phyloP scores from a whole-genome alignment of 805 yeast species.

The Saccharomycodes ludwigii region DNA sequence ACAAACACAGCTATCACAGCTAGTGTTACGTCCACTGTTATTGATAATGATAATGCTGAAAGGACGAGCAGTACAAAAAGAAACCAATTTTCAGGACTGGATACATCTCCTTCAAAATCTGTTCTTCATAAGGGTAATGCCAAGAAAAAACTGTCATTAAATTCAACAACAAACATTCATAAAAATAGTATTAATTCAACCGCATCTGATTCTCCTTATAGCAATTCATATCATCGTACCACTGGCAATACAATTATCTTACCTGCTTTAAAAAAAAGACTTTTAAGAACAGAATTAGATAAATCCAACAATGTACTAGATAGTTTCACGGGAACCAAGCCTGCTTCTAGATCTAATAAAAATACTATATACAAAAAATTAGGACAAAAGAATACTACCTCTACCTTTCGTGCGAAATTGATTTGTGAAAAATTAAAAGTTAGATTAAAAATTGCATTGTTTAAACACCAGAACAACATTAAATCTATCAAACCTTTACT shows the following conservation, averaged over 20 bases:
- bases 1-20: too few species aligned
- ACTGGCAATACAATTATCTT: neutral
- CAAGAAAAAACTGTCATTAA: neutral
- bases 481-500: neutral
- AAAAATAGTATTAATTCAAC: too few species aligned
- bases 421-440: conserved; percentile 27
- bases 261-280: neutral
- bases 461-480: conserved; percentile 34
- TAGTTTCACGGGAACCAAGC: neutral
- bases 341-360: conserved; percentile 1
- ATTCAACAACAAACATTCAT: too few species aligned
- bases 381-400: neutral
- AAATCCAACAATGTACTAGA: neutral
- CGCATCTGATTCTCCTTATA: too few species aligned
- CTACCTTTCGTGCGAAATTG: neutral
- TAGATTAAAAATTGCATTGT: conserved; percentile 39
- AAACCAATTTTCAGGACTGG: neutral
- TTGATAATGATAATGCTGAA: too few species aligned
- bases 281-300: conserved; percentile 1
- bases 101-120: neutral
- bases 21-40: too few species aligned
- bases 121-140: neutral
- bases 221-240: neutral
- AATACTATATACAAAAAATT: neutral
- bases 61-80: neutral